phyloP scores from a whole-genome alignment of 1,139 yeast species.

The Kurtzmaniella quercitrusa region DNA sequence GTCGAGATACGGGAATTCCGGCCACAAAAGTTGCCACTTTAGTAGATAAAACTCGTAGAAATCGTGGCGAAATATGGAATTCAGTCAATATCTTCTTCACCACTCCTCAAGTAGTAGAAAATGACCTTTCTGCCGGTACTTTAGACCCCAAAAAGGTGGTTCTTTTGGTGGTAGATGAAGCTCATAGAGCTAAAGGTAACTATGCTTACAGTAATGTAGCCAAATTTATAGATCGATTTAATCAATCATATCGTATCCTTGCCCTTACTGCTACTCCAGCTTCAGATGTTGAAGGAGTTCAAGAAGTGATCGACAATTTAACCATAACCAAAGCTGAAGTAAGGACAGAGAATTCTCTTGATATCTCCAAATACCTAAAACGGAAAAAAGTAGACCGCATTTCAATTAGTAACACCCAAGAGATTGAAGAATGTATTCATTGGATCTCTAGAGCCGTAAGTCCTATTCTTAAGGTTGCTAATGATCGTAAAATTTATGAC shows the following conservation, averaged over 20 bases:
- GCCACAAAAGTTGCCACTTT: slow-evolving; percentile 73
- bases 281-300: slow-evolving; percentile 81
- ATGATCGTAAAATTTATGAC: slow-evolving; percentile 57
- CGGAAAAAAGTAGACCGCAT: slow-evolving; percentile 59
- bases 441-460: slow-evolving; percentile 46
- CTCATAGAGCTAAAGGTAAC: slow-evolving; percentile 88
- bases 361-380: slow-evolving; percentile 76
- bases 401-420: slow-evolving; percentile 48
- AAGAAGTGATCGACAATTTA: slow-evolving; percentile 72
- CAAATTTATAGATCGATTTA: slow-evolving; percentile 57
- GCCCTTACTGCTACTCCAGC: slow-evolving; percentile 98
- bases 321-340: slow-evolving; percentile 75
- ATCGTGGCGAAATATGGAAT: slow-evolving; percentile 73
- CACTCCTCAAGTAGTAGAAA: slow-evolving; percentile 95
- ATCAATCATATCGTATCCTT: slow-evolving; percentile 63
- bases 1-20: slow-evolving; percentile 83
- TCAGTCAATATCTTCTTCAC: slow-evolving; percentile 80
- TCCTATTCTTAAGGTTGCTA: slow-evolving; percentile 64
- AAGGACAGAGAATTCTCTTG: slow-evolving; percentile 79
- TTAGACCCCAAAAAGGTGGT: slow-evolving; percentile 72
- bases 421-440: slow-evolving; percentile 50
- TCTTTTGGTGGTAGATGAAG: slow-evolving; percentile 88
- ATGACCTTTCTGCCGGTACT: slow-evolving; percentile 73
- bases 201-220: slow-evolving; percentile 87
- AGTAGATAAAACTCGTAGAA: slow-evolving; percentile 62